Percentiles rank a stretch among this genome's conserved stretches.
These are phyloP conservation scores for Nothophaeocryptopus gaeumannii DNA, from an alignment of 2,329 filamentous ascomycete species.

Conservation along the genomic window DNA sequence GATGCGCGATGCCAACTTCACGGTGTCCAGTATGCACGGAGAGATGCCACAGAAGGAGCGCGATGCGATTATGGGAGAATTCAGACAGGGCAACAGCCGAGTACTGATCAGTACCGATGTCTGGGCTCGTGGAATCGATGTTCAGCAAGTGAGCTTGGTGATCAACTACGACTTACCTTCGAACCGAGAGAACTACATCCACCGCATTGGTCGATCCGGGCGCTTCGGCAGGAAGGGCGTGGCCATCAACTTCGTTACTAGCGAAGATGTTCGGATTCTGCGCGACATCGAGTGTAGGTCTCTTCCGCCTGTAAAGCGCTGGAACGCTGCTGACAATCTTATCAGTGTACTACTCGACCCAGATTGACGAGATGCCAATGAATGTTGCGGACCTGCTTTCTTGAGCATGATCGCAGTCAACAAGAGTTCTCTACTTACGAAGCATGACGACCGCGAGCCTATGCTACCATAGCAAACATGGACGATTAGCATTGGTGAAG, in stretches of 20 bases:
- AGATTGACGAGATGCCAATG: conserved; percentile 99
- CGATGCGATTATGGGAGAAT: conserved; percentile 99
- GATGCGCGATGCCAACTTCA: conserved; percentile 98
- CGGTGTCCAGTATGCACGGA: conserved; percentile 96
- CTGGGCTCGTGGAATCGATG: conserved; percentile 97
- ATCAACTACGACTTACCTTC: conserved; percentile 99
- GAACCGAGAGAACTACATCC: conserved; percentile 99
- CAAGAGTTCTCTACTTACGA: background rate
- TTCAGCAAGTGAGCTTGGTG: conserved; percentile 95
- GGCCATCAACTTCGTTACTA: conserved; percentile 98
- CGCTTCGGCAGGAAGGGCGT: conserved; percentile 97
- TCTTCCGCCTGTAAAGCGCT: background rate
- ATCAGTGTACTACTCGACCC: conserved; percentile 86
- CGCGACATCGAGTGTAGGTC: conserved; percentile 87
- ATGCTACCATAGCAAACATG: too few species aligned
- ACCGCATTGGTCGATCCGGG: conserved; percentile 92
- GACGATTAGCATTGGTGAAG: too few species aligned
- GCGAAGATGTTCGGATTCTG: conserved; percentile 94
- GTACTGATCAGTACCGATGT: conserved; percentile 97
- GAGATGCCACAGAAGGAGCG: conserved; percentile 99
- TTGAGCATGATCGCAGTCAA: conserved; percentile 9
- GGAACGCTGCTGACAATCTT: too few species aligned
- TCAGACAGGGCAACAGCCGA: conserved; percentile 91
- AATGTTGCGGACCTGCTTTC: conserved; percentile 55
- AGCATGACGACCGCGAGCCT: background rate